Evolutionary conservation across 208 protist genomes (phyloP).

Genomic region (Leishmania lainsoni): DNA sequence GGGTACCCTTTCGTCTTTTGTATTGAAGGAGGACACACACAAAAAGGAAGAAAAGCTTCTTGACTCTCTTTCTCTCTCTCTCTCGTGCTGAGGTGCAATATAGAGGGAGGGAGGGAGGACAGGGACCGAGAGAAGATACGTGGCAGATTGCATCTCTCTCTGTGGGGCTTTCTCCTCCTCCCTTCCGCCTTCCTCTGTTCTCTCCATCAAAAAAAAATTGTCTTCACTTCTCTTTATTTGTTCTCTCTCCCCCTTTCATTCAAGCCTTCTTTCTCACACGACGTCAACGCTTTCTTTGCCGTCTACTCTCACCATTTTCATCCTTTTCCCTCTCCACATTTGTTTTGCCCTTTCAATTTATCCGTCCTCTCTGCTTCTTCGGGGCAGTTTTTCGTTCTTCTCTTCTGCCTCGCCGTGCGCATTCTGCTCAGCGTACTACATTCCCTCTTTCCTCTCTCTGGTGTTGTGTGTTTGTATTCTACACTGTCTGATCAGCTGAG

Average conservation of each 20-base stretch:
- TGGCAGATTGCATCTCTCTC: neutral
- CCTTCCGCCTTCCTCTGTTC: slow-evolving; percentile 1
- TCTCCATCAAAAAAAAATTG: neutral
- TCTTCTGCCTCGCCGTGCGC: neutral
- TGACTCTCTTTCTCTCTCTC: neutral
- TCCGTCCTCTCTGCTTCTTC: neutral
- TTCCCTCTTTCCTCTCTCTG: neutral
- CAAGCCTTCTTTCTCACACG: neutral
- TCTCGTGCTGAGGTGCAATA: neutral
- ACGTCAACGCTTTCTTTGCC: slow-evolving; percentile 5
- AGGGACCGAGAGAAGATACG: neutral
- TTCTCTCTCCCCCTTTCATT: neutral
- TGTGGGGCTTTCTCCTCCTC: neutral
- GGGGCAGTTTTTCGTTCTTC: neutral
- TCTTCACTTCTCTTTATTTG: neutral
- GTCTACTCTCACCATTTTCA: neutral
- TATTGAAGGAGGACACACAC: neutral
- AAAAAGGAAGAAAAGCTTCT: neutral
- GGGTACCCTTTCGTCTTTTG: neutral
- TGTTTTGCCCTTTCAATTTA: neutral
- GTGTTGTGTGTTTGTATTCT: neutral
- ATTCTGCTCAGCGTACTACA: neutral
- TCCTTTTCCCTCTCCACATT: slow-evolving; percentile 9
- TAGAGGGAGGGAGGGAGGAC: neutral
- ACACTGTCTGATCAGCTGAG: neutral